A percentile compares a stretch with the other conserved stretches of the same genome.
Conservation (phyloP, 1,284 basidiomycete species). For the Neotropicomus parvogracilis region DNA sequence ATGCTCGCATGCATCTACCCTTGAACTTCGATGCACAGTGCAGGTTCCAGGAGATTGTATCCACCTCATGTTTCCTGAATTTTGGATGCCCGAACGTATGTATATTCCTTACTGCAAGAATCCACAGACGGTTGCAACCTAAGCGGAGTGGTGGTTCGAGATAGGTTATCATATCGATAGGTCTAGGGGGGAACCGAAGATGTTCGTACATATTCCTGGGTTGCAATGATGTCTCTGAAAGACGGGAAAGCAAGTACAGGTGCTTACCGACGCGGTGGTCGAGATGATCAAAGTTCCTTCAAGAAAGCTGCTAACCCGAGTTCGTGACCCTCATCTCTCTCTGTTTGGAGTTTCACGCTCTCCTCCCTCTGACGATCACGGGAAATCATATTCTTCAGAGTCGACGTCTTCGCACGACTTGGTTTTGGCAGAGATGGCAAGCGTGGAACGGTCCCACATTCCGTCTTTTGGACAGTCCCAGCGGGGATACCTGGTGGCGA, state of each 20-base stretch:
- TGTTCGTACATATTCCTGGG: no score
- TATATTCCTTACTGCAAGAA: no score
- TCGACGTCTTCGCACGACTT: constrained; percentile 38
- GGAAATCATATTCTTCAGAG: constrained; percentile 58
- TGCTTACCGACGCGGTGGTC: neutral
- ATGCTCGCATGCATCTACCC: no score
- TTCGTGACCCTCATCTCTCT: constrained; percentile 25
- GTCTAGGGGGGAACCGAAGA: no score
- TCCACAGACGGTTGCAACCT: no score
- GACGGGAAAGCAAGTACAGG: neutral
- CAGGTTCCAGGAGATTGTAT: no score
- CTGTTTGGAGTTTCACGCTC: constrained; percentile 33
- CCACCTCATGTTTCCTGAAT: no score
- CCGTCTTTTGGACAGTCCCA: neutral
- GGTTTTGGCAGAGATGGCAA: constrained; percentile 7
- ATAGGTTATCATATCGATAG: no score
- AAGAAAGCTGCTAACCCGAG: constrained; percentile 55
- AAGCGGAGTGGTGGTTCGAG: no score
- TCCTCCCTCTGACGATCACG: constrained; percentile 51
- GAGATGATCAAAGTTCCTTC: constrained; percentile 34
- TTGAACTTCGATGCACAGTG: no score
- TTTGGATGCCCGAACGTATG: no score
- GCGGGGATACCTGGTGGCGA: neutral
- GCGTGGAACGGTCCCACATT: neutral
- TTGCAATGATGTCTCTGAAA: no score